These are phyloP conservation scores for Cephaloascus fragrans DNA, from an alignment of 805 yeast genomes.

Conservation along the genomic window DNA sequence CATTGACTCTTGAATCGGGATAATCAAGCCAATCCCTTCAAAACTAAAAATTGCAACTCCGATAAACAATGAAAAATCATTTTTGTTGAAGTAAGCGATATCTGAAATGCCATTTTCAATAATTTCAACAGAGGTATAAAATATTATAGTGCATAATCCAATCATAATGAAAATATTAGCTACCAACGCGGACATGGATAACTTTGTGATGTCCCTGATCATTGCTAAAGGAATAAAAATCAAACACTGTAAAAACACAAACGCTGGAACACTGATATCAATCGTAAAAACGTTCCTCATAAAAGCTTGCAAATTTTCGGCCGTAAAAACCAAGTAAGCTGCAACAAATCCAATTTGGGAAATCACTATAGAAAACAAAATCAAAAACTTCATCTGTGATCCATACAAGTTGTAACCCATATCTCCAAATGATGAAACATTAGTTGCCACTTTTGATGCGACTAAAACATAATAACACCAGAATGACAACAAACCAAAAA, in stretches of 20 bases:
- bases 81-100: conserved; percentile 37
- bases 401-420: conserved; percentile 62
- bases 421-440: conserved; percentile 72
- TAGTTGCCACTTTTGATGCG: conserved; percentile 44
- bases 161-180: conserved; percentile 62
- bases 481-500: conserved; percentile 62
- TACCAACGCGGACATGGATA: conserved; percentile 60
- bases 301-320: conserved; percentile 63
- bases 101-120: conserved; percentile 34
- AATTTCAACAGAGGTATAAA: conserved; percentile 41
- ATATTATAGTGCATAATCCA: conserved; percentile 58
- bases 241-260: conserved; percentile 46
- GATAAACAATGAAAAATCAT: conserved; percentile 60
- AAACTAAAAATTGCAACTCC: conserved; percentile 86
- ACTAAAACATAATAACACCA: conserved; percentile 71
- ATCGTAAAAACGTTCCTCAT: conserved; percentile 35
- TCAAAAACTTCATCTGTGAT: conserved; percentile 50
- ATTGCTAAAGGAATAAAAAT: conserved; percentile 61
- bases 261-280: conserved; percentile 27
- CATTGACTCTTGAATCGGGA: conserved; percentile 81
- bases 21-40: conserved; percentile 76
- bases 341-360: conserved; percentile 78
- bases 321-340: conserved; percentile 72
- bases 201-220: conserved; percentile 65
- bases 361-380: conserved; percentile 51